A percentile compares a stretch with the other conserved stretches of the same genome.
Evolutionary conservation across 179 eudicot genomes (phyloP).

Genomic region (Spinacia oleracea): DNA sequence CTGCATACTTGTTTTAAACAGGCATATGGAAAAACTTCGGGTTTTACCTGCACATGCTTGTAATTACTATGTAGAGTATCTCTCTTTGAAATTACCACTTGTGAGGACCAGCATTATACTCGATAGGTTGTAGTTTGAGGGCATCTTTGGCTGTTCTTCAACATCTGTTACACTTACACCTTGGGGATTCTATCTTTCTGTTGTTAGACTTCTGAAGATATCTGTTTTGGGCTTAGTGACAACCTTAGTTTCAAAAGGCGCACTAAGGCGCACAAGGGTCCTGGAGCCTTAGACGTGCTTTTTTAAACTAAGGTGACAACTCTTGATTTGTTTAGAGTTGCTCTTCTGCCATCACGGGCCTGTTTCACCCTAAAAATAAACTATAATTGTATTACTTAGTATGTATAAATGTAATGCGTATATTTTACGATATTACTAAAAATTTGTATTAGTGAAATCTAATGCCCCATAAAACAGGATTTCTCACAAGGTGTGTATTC

Average conservation of each 20-base stretch:
- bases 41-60: not conserved
- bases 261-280: no score
- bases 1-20: not conserved
- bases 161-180: not conserved
- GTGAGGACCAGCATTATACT: not conserved
- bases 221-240: not conserved
- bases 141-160: not conserved
- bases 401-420: no score
- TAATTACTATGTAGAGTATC: not conserved
- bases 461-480: not conserved
- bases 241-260: no score
- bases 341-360: not conserved
- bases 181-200: not conserved
- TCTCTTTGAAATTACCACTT: not conserved
- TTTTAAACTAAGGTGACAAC: no score
- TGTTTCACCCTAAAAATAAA: not conserved
- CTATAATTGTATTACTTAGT: no score
- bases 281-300: no score
- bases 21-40: not conserved
- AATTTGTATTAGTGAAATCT: not conserved
- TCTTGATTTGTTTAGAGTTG: not conserved
- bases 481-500: not conserved
- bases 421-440: not conserved
- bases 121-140: not conserved
- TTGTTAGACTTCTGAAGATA: not conserved